A percentile compares a stretch with the other conserved stretches of the same genome.
Conservation (phyloP, 495 filamentous ascomycete genomes). For the Aspergillus ellipticus region DNA sequence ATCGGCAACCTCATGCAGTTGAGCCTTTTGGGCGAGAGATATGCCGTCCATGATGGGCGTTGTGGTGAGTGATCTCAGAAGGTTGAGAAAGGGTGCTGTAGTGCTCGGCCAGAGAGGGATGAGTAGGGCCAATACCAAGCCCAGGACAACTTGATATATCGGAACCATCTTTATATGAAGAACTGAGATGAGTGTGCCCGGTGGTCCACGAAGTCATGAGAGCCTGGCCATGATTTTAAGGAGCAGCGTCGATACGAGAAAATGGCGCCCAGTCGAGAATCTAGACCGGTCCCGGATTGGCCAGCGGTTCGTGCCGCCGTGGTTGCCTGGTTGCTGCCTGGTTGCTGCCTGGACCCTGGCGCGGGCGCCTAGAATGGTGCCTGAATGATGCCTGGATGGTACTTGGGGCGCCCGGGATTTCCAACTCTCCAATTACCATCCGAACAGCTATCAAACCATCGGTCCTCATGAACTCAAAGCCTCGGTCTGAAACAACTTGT, state of each 20-base stretch:
- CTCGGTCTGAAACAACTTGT: no score
- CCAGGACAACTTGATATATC: no score
- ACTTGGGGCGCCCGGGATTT: no score
- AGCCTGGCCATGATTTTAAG: no score
- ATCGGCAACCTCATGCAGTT: neutral
- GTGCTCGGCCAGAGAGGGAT: neutral
- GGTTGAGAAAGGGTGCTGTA: neutral
- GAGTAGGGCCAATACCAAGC: neutral
- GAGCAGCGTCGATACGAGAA: neutral
- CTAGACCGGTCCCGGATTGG: neutral
- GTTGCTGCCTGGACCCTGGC: neutral
- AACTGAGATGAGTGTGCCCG: no score
- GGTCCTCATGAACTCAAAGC: no score
- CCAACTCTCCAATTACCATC: no score
- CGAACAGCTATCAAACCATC: no score
- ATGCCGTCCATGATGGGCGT: neutral
- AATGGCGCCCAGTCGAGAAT: neutral
- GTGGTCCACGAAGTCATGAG: no score
- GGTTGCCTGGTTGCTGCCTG: neutral
- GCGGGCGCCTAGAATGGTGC: neutral
- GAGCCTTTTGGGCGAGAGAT: neutral
- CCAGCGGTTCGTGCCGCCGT: neutral
- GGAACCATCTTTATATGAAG: no score
- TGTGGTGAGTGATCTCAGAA: neutral
- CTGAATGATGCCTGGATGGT: neutral